These are phyloP conservation scores for Solanum neorickii DNA, from an alignment of 257 asterid species.

Conservation along the genomic window DNA sequence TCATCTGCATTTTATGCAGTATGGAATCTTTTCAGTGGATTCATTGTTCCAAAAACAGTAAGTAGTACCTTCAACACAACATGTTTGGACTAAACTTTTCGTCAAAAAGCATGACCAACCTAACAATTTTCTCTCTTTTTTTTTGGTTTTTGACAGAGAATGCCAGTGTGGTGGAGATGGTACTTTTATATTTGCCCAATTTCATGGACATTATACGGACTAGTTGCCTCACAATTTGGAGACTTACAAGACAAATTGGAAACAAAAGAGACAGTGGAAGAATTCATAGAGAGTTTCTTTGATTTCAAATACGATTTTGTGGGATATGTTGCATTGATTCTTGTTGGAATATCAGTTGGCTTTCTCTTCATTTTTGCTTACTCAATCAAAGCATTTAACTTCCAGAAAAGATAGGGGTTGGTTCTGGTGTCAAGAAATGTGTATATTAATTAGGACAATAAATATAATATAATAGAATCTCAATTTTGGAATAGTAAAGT, in stretches of 20 bases:
- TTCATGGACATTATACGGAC: slow-evolving; percentile 61
- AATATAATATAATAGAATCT: not conserved
- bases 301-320: slow-evolving; percentile 44
- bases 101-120: not conserved
- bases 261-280: slow-evolving; percentile 30
- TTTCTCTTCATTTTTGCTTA: slow-evolving; percentile 58
- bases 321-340: slow-evolving; percentile 46
- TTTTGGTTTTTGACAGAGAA: slow-evolving; percentile 42
- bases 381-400: slow-evolving; percentile 54
- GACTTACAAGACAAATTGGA: slow-evolving; percentile 36
- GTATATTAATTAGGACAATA: not conserved
- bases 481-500: not conserved
- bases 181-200: slow-evolving; percentile 46
- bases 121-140: not conserved
- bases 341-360: slow-evolving; percentile 29
- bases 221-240: slow-evolving; percentile 56
- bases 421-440: not conserved
- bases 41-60: slow-evolving; percentile 67
- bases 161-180: slow-evolving; percentile 87
- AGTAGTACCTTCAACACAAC: not conserved
- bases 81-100: not conserved
- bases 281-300: slow-evolving; percentile 37
- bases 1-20: slow-evolving; percentile 46
- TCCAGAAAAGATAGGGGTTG: slow-evolving; percentile 42
- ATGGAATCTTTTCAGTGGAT: slow-evolving; percentile 83